Evolutionary conservation across 2,329 filamentous ascomycete species (phyloP).

Genomic region (Alternaria metachromatica): DNA sequence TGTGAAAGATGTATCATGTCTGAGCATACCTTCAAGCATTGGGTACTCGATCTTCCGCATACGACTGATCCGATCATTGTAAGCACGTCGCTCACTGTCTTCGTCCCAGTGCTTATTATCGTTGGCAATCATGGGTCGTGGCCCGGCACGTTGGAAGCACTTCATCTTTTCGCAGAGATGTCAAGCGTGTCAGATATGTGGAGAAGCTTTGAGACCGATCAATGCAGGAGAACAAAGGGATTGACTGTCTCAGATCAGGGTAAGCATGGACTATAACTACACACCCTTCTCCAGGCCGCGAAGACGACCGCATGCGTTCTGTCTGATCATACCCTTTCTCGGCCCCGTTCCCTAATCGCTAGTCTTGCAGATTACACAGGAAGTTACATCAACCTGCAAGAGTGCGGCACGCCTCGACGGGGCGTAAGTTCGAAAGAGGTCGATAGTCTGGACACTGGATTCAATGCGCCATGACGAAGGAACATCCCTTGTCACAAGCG

Average conservation of each 20-base stretch:
- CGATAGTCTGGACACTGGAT: background rate
- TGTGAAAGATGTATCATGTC: background rate
- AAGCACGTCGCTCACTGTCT: conserved; percentile 9
- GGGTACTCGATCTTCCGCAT: conserved; percentile 32
- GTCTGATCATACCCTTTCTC: background rate
- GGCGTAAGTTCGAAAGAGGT: background rate
- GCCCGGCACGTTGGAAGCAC: background rate
- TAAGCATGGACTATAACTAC: conserved; percentile 1
- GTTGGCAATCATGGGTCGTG: background rate
- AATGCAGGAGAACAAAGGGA: background rate
- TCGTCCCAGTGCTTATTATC: background rate
- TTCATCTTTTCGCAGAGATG: background rate
- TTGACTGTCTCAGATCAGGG: background rate
- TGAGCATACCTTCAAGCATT: conserved; percentile 31
- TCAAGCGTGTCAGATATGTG: background rate
- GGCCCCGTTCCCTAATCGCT: background rate
- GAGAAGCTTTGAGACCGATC: background rate
- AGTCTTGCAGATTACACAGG: background rate
- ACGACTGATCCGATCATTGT: conserved; percentile 17
- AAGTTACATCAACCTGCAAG: background rate
- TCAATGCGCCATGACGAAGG: background rate
- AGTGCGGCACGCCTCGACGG: background rate
- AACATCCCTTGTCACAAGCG: background rate
- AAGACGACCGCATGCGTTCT: background rate
- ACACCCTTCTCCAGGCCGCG: background rate